Evolutionary conservation across 1,139 yeast species (phyloP), one percentile per base, ranked within the genome.

Genomic region (Hyphopichia wangnamkhiaoensis): DNA sequence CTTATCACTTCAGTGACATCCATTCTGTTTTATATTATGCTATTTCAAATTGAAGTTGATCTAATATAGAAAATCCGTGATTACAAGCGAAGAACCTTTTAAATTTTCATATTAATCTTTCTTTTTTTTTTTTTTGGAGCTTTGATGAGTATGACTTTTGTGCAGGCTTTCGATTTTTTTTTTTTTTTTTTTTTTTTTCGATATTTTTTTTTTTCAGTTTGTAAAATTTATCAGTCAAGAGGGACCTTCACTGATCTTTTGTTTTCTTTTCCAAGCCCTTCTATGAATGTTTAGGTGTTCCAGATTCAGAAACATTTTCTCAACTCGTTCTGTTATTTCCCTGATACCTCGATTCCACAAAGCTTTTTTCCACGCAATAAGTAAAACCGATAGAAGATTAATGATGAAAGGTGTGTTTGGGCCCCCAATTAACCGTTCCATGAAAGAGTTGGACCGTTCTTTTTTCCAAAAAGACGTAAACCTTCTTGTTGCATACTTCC

Each of bases 381-480:
- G 39, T 41, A 63, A 56, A 48, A 54, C 65, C 28, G 56, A 58
- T 20, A 50, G 65, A 48, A 46, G 65, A 42, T 44, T 46, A n/a
- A 53, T 50, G 45, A 62, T 54, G 57, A 58, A 55, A 58, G 54
- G 59, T 38, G 58, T 55, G 41, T 72, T 70, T 45, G 65, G 67
- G 5, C 95, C 96, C 3, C 96, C 96, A 0, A 66, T 79, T 10
- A 73, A 84, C 56, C 64, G 88, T 37, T 68, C 76, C 5, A 83
- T 88, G 91, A 75, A 56, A 33, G 71, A 57, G 17, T 70, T 91
- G 34, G 93, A 90, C 59, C 74, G 84, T 33, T 60, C 75, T 0
- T 77, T 80, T 50, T 91, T 90, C 64, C 56, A 66, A 8, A 72
- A 71, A 23, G 66, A 70, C 10, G 65, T 85, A 5, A 76, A 80